phyloP scores from a whole-genome alignment of 306 rosid species.

The Vigna mungo region DNA sequence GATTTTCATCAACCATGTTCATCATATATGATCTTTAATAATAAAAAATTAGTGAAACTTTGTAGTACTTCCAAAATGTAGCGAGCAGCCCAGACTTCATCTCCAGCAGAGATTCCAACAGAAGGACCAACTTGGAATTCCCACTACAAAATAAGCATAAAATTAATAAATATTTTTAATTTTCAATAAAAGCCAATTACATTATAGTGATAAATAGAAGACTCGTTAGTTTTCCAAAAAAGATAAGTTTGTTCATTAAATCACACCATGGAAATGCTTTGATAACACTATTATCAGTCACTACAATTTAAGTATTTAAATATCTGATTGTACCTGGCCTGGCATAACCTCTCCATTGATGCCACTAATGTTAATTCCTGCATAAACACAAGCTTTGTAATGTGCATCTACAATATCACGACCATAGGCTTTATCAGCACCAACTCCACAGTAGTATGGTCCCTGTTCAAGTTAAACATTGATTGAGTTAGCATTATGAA shows the following conservation, averaged over 20 bases:
- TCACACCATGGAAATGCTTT: neutral
- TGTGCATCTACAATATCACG: slow-evolving; percentile 75
- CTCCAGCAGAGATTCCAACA: slow-evolving; percentile 65
- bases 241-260: no score
- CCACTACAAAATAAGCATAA: slow-evolving; percentile 47
- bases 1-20: slow-evolving; percentile 3
- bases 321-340: slow-evolving; percentile 58
- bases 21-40: neutral
- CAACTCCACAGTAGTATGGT: slow-evolving; percentile 72
- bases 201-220: neutral
- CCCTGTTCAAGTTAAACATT: slow-evolving; percentile 49
- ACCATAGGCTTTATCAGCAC: slow-evolving; percentile 79
- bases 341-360: slow-evolving; percentile 84
- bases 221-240: no score
- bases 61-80: slow-evolving; percentile 60
- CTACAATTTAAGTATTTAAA: neutral
- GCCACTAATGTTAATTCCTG: slow-evolving; percentile 73
- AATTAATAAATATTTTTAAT: neutral
- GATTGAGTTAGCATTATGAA: neutral
- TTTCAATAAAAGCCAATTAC: neutral
- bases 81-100: slow-evolving; percentile 68
- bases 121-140: slow-evolving; percentile 72
- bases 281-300: neutral
- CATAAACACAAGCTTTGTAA: slow-evolving; percentile 75
- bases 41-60: neutral